Conservation (phyloP, 495 filamentous ascomycete species). For the Glonium stellatum region DNA sequence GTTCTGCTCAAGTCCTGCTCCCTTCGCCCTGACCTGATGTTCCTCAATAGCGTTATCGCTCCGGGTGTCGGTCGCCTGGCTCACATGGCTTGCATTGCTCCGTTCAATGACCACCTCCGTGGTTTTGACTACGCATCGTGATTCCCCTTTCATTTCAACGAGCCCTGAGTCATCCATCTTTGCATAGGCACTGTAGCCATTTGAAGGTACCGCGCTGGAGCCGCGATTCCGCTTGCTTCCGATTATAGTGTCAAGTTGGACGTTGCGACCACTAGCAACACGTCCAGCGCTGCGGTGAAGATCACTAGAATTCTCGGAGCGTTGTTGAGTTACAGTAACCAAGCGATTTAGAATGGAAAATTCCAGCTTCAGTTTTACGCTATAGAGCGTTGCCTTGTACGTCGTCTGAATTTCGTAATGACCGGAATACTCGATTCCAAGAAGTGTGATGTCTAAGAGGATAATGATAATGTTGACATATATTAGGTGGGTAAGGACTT, state of each 20-base stretch:
- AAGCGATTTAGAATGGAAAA: constrained; percentile 36
- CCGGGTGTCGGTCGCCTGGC: constrained; percentile 2
- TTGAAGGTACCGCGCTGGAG: background rate
- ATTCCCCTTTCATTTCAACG: background rate
- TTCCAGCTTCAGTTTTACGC: constrained; percentile 38
- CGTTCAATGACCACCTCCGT: constrained; percentile 7
- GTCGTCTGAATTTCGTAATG: constrained; percentile 29
- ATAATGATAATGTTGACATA: constrained; percentile 30
- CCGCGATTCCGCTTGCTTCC: background rate
- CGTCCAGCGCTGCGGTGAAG: background rate
- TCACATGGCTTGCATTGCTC: background rate
- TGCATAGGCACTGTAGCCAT: constrained; percentile 10
- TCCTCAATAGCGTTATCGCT: background rate
- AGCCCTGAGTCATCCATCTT: constrained; percentile 9
- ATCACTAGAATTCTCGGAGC: constrained; percentile 9
- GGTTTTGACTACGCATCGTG: constrained; percentile 10
- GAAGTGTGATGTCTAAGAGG: constrained; percentile 24
- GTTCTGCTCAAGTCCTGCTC: background rate
- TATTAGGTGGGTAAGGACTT: constrained; percentile 23
- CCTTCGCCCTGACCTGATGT: background rate
- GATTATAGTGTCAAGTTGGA: background rate
- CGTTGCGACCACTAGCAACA: background rate
- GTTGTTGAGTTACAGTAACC: constrained; percentile 14
- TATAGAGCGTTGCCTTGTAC: constrained; percentile 35
- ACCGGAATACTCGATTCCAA: constrained; percentile 27